phyloP scores from a whole-genome alignment of 768 basidiomycete genomes.

The Boletus rex-veris region DNA sequence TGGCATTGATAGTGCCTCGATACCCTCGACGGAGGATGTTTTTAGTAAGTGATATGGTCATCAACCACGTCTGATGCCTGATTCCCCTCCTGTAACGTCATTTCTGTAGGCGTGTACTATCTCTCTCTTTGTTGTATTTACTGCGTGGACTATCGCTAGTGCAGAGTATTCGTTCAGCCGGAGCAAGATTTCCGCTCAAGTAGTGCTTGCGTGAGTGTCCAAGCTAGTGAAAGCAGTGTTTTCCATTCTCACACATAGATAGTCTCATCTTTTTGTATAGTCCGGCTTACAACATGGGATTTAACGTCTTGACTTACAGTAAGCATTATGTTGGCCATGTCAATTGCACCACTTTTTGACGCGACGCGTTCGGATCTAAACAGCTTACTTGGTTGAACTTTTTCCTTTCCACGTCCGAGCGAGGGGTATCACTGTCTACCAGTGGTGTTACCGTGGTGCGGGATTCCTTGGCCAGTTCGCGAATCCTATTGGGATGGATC shows the following conservation, averaged over 20 bases:
- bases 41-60: neutral
- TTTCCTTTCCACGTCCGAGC: slow-evolving; percentile 63
- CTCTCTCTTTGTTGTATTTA: slow-evolving; percentile 7
- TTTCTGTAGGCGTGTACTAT: slow-evolving; percentile 2
- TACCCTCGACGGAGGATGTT: slow-evolving; percentile 2
- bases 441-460: slow-evolving; percentile 48
- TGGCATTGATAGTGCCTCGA: slow-evolving; percentile 1
- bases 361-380: neutral
- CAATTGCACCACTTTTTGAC: neutral
- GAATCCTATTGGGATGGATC: slow-evolving; percentile 15
- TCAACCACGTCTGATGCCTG: neutral
- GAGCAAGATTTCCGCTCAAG: neutral
- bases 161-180: neutral
- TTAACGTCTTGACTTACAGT: neutral
- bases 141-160: slow-evolving; percentile 4
- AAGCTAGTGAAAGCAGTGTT: neutral
- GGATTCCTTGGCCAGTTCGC: slow-evolving; percentile 10
- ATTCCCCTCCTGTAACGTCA: neutral
- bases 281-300: neutral
- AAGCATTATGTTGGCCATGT: neutral
- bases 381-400: slow-evolving; percentile 45
- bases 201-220: neutral
- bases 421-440: slow-evolving; percentile 58
- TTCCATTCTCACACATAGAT: neutral
- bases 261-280: slow-evolving; percentile 1